Base-by-base conservation (phyloP, 306 rosid species). In the Arachis hypogaea region DNA sequence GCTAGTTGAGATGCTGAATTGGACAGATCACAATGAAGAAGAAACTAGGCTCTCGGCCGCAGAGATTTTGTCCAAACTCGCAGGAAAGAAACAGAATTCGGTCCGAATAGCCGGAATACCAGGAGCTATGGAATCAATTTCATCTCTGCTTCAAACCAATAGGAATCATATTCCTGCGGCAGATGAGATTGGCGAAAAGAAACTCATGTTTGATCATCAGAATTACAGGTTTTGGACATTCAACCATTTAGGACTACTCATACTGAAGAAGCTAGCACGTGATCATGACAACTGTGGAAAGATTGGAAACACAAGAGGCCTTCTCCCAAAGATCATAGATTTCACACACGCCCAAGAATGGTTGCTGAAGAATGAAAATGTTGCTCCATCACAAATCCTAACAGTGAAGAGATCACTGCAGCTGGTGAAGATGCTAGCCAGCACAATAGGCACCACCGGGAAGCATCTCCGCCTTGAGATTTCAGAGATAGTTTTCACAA, bases 71-170 rank as follows among this genome's bases (percentile, higher is more conserved):
- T 82, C 98, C 7, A 80, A 77, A 77, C 79, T 92, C 6, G 92
- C 93, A 1, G 93, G 89, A 8, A 88, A 89, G 76, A 86, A 78
- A 75, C 98, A 92, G 61, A 92, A 86, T 68, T 86, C 96, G 12
- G 83, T 85, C 28, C 83, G 98, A 4, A 85, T 92, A 66, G 84
- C 93, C 0, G 96, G 98, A 7, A 84, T 92, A 29, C 88, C 98
- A 0, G 98, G 96, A 11, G 88, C 93, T 5, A 86, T 92, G 93
- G 98, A 92, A 54, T 92, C 98, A 22, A 88, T 92, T 16, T 88
- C 98, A 44, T 92, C 93, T 44, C 84, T 92, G 62, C 85, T 92
- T 4, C 88, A 89, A 38, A 79, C 78, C n/a, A 71, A 78, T 64
- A 76, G 98, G 79, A 82, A 57, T 74, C 52, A 18, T 3, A 79